Evolutionary conservation across 768 basidiomycete genomes (phyloP).

Genomic region (Auriscalpium vulgare): DNA sequence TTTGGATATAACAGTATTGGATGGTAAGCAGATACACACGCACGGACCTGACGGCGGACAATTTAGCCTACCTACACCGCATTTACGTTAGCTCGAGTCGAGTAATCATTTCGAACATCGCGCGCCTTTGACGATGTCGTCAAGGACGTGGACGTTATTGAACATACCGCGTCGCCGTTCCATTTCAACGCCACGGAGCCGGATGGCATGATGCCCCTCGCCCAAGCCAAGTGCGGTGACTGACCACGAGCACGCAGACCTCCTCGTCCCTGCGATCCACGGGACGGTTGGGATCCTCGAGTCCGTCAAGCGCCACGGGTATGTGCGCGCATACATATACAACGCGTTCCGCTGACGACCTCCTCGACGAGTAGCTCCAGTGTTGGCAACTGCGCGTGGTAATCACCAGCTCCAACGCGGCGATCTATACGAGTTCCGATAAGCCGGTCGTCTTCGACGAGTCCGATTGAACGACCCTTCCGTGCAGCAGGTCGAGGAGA

Average conservation of each 20-base stretch:
- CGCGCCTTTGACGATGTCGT: slow-evolving; percentile 38
- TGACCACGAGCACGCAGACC: neutral
- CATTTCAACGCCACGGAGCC: slow-evolving; percentile 18
- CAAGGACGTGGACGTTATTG: slow-evolving; percentile 32
- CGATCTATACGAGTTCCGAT: slow-evolving; percentile 27
- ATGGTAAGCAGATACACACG: too few species aligned
- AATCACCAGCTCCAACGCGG: slow-evolving; percentile 54
- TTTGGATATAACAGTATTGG: too few species aligned
- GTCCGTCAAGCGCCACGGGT: neutral
- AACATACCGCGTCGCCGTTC: slow-evolving; percentile 29
- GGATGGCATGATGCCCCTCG: neutral
- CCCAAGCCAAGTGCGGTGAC: too few species aligned
- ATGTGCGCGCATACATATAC: neutral
- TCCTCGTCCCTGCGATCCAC: neutral
- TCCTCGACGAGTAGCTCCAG: slow-evolving; percentile 21
- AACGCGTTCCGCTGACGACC: neutral
- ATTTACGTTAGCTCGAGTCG: too few species aligned
- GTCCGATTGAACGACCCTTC: slow-evolving; percentile 47
- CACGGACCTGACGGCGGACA: too few species aligned
- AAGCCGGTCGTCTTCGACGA: slow-evolving; percentile 31
- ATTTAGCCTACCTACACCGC: too few species aligned
- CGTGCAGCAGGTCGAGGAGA: slow-evolving; percentile 33
- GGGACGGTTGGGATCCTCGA: neutral
- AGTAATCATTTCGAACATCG: too few species aligned
- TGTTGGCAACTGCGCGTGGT: slow-evolving; percentile 66